Evolutionary conservation across 208 protist species (phyloP), one percentile per base, ranked within the genome.

Genomic region (Acanthamoeba triangularis): DNA sequence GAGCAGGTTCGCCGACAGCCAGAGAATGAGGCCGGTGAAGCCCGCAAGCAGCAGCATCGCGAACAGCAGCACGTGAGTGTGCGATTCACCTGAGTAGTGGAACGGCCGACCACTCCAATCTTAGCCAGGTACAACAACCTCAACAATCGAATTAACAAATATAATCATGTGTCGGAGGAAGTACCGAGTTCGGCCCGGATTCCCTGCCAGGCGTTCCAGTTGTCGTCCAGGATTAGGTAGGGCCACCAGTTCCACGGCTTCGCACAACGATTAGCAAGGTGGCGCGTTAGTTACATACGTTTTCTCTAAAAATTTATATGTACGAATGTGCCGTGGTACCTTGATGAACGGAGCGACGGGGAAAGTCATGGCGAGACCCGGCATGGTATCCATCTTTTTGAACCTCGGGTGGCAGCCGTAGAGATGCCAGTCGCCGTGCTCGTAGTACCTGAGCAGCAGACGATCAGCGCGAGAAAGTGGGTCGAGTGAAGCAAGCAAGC

Each of bases 231-330:
- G 41, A 91, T 91, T 1, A 95, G 47, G 35, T 95, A 95, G n/a
- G 94, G 84, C 72, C 80, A 95, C 94, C 94, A 96, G 61, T 96
- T 76, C 94, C 94, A 96, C 30, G 94, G 94, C 94, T 96, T 10
- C 10, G 16, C 4, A 84, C 10, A 20, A 56, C 6, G 25, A 44
- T 44, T 1, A 44, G 41, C 1, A 44, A 44, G 41, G 41, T 5
- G 41, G 54, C 61, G 18, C 28, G 92, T 49, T 35, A 95, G 37
- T 44, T 65, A 30, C 65, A 33, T n/a, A n/a, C n/a, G n/a, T n/a
- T n/a, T n/a, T n/a, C n/a, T n/a, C n/a, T n/a, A n/a, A n/a, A n/a
- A n/a, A n/a, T n/a, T n/a, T n/a, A n/a, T n/a, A n/a, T n/a, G n/a
- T n/a, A n/a, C n/a, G n/a, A n/a, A n/a, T n/a, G n/a, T n/a, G n/a